phyloP scores from a whole-genome alignment of 495 filamentous ascomycete species.

The Penicillium turbatum region DNA sequence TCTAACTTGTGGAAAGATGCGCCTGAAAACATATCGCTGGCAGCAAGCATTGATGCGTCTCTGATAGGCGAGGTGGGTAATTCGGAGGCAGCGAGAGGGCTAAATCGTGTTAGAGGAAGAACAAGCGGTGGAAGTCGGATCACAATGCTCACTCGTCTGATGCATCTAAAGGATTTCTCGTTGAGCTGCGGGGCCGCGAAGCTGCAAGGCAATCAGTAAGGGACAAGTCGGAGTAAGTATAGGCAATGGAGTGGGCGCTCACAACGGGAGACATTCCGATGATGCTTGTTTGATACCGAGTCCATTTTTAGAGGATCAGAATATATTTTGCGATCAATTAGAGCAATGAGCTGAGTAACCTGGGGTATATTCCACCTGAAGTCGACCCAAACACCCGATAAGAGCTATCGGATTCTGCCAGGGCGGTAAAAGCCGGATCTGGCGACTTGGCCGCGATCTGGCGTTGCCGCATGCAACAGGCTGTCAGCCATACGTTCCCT shows the following conservation, averaged over 20 bases:
- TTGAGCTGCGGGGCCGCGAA: slow-evolving; percentile 47
- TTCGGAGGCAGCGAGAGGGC: slow-evolving; percentile 19
- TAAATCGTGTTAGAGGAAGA: slow-evolving; percentile 22
- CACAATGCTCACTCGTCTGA: slow-evolving; percentile 42
- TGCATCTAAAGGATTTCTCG: slow-evolving; percentile 49
- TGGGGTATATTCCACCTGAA: not conserved
- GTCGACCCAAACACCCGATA: slow-evolving; percentile 16
- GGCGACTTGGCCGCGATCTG: slow-evolving; percentile 28
- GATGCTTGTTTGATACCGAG: slow-evolving; percentile 22
- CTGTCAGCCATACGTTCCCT: slow-evolving; percentile 28
- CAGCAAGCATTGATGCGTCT: slow-evolving; percentile 10
- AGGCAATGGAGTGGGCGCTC: slow-evolving; percentile 12
- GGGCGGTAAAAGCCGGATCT: slow-evolving; percentile 29
- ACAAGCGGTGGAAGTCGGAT: not conserved
- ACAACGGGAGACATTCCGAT: slow-evolving; percentile 40
- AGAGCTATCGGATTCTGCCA: slow-evolving; percentile 26
- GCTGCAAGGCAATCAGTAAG: slow-evolving; percentile 31
- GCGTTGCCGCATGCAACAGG: slow-evolving; percentile 21
- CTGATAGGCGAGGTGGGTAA: slow-evolving; percentile 12
- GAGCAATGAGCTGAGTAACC: no score
- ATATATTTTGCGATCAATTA: not conserved
- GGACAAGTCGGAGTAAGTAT: not conserved
- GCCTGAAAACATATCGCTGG: slow-evolving; percentile 22
- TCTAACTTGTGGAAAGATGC: slow-evolving; percentile 33
- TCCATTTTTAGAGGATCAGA: slow-evolving; percentile 26